Percentiles rank a stretch among this genome's conserved stretches.
Evolutionary conservation across 169 alveolate species (phyloP).

Genomic region (Plasmodium berghei): DNA sequence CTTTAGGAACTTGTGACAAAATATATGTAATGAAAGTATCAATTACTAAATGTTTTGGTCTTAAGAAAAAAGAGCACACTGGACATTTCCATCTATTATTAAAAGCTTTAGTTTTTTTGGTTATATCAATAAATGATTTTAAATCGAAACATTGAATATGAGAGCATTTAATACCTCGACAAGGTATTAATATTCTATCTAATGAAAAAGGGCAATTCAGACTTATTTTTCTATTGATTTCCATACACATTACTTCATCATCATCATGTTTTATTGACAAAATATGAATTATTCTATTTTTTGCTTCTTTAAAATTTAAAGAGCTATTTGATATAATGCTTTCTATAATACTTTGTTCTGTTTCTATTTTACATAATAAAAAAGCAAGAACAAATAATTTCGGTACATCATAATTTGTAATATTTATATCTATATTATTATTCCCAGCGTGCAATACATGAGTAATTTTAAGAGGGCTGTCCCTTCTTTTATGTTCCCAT

Average conservation of each 20-base stretch:
- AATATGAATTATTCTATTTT: constrained; percentile 76
- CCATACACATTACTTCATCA: constrained; percentile 90
- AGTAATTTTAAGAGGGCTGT: constrained; percentile 88
- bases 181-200: constrained; percentile 90
- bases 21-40: constrained; percentile 88
- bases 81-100: constrained; percentile 96
- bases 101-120: constrained; percentile 92
- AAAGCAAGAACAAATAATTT: constrained; percentile 81
- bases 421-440: constrained; percentile 81
- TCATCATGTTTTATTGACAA: constrained; percentile 81
- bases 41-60: constrained; percentile 90
- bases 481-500: constrained; percentile 91
- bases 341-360: constrained; percentile 83
- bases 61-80: constrained; percentile 88
- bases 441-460: constrained; percentile 84
- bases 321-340: constrained; percentile 76
- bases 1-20: constrained; percentile 78
- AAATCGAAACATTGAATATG: constrained; percentile 95
- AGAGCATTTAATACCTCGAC: constrained; percentile 91
- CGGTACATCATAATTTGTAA: constrained; percentile 82
- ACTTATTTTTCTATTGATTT: constrained; percentile 83
- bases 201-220: constrained; percentile 88
- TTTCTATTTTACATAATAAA: constrained; percentile 80
- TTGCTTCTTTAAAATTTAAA: constrained; percentile 76
- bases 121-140: constrained; percentile 89